Evolutionary conservation across 805 yeast genomes (phyloP).

Genomic region (Gaillardinia entomophila): DNA sequence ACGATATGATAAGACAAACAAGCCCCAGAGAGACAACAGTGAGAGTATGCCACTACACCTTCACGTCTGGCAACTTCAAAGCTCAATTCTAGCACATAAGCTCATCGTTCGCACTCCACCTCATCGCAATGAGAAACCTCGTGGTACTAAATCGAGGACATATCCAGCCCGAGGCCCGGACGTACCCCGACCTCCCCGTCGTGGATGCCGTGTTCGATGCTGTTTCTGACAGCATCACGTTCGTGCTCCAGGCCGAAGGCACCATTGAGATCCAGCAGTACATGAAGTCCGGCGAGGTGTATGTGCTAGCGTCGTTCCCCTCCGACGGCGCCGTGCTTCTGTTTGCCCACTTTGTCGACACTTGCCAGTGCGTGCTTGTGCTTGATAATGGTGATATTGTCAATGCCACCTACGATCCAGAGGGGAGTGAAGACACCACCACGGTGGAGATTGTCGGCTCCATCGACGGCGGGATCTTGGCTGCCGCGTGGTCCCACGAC

Average conservation of each 20-base stretch:
- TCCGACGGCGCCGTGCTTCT: constrained; percentile 38
- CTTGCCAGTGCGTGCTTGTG: constrained; percentile 59
- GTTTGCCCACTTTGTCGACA: constrained; percentile 66
- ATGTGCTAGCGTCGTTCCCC: constrained; percentile 58
- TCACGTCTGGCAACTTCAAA: no score
- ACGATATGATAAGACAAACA: no score
- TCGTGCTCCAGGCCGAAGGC: constrained; percentile 54
- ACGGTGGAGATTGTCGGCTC: constrained; percentile 76
- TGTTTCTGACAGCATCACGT: constrained; percentile 65
- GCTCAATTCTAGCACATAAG: no score
- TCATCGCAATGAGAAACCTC: constrained; percentile 39
- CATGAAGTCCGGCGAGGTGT: constrained; percentile 54
- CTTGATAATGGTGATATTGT: constrained; percentile 73
- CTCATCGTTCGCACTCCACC: no score
- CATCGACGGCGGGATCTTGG: constrained; percentile 66
- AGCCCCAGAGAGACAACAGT: no score
- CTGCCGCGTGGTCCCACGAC: constrained; percentile 86
- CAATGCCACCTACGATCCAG: constrained; percentile 54
- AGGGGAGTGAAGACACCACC: constrained; percentile 43
- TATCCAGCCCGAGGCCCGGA: constrained; percentile 45
- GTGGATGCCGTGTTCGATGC: constrained; percentile 61
- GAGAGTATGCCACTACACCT: no score
- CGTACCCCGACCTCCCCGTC: constrained; percentile 62
- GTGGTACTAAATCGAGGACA: constrained; percentile 49
- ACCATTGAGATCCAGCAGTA: constrained; percentile 73